Base-by-base conservation (phyloP, 2,329 filamentous ascomycete genomes). In the Cryphonectria radicalis region DNA sequence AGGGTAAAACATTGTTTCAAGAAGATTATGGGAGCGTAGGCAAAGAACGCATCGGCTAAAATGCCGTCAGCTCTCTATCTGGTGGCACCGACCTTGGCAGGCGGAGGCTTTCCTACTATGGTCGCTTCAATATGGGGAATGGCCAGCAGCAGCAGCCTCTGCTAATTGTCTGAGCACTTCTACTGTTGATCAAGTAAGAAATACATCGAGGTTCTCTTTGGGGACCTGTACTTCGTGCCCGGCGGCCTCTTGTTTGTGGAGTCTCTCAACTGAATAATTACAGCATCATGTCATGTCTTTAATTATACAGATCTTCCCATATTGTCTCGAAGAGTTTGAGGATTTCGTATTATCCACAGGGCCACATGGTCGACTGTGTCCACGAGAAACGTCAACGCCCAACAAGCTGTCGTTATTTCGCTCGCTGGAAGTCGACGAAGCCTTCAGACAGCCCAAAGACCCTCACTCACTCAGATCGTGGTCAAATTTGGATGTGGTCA, bases 401-500 rank as follows among this genome's bases (percentile, higher is more conserved):
- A 50, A n/a, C 46, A 7, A 10, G 43, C 22, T 50, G 46, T 11
- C 22, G 37, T 40, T 7, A 50, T 50, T 22, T 50, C 46, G 22
- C 7, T 22, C 22, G 46, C 22, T n/a, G 7, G 1, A n/a, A 10
- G 22, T n/a, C 46, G 46, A 50, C 22, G 46, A 50, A 6, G 5
- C 17, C 17, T 46, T 19, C 43, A 22, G 2, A 46, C 1, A 22
- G 17, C 6, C 43, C 22, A 4, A 50, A n/a, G 6, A n/a, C 7
- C 6, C 46, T 46, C 17, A 2, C 46, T 50, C 22, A n/a, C 22
- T 3, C 46, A n/a, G 22, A 50, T 10, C 17, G 28, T 28, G 17
- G 63, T 53, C 25, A 22, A 32, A 35, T 65, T 53, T 37, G 25
- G 42, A 53, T 53, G 43, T 65, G 63, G 63, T 65, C 63, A 35